Percentiles rank a stretch among this genome's conserved stretches.
These are phyloP conservation scores for Gymnopus androsaceus DNA, from an alignment of 1,284 basidiomycete species.

Conservation along the genomic window DNA sequence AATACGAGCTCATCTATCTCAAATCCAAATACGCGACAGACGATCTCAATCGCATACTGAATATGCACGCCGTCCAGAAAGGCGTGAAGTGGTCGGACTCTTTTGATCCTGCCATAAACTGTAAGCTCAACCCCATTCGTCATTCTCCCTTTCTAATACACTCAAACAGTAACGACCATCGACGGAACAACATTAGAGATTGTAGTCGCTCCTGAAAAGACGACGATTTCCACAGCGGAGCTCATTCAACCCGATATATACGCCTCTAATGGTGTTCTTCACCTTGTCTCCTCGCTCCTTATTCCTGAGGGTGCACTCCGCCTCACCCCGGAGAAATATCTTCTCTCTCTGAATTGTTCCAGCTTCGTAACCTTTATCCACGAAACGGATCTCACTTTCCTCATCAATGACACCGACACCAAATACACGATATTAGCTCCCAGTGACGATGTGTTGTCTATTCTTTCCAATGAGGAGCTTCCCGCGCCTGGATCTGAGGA, in stretches of 20 bases:
- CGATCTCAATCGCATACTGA: slow-evolving; percentile 77
- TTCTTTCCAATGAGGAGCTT: slow-evolving; percentile 54
- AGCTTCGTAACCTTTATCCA: slow-evolving; percentile 88
- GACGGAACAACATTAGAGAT: slow-evolving; percentile 72
- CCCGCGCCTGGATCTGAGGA: slow-evolving; percentile 69
- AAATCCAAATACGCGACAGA: slow-evolving; percentile 83
- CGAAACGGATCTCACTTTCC: slow-evolving; percentile 73
- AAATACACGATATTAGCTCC: slow-evolving; percentile 87
- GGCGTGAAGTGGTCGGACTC: slow-evolving; percentile 66
- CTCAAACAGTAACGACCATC: slow-evolving; percentile 62
- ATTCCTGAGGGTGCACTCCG: slow-evolving; percentile 76
- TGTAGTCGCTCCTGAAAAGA: slow-evolving; percentile 50
- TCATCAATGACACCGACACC: slow-evolving; percentile 77
- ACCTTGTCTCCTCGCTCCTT: slow-evolving; percentile 84
- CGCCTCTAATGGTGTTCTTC: slow-evolving; percentile 93
- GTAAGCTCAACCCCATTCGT: slow-evolving; percentile 42
- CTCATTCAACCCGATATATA: slow-evolving; percentile 80
- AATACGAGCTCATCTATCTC: slow-evolving; percentile 79
- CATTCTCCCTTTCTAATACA: slow-evolving; percentile 20
- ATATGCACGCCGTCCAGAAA: slow-evolving; percentile 66
- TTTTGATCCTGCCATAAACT: slow-evolving; percentile 52
- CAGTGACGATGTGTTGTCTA: slow-evolving; percentile 78
- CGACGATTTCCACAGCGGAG: slow-evolving; percentile 65
- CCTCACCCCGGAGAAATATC: slow-evolving; percentile 91
- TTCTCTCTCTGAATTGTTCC: slow-evolving; percentile 88